Evolutionary conservation across 306 rosid species (phyloP).

Genomic region (Quercus variabilis): DNA sequence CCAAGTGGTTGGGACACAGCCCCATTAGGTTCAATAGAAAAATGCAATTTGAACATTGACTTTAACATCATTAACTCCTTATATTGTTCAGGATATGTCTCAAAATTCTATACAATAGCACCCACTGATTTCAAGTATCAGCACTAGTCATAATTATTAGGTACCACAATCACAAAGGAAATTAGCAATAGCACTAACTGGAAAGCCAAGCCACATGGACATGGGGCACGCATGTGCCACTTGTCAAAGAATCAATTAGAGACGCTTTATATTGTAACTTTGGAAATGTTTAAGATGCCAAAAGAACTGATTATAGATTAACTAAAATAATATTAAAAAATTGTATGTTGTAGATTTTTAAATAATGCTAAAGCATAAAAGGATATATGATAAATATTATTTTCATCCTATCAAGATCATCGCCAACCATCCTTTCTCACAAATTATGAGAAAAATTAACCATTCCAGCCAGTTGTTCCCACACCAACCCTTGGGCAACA

Average conservation of each 20-base stretch:
- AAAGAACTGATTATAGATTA: not conserved
- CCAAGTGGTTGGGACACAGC: not conserved
- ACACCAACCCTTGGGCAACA: too few species aligned
- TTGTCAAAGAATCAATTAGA: not conserved
- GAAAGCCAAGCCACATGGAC: not conserved
- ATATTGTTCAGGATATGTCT: not conserved
- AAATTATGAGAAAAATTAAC: too few species aligned
- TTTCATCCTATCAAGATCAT: too few species aligned
- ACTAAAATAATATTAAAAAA: not conserved
- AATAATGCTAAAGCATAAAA: not conserved
- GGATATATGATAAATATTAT: not conserved
- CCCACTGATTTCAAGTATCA: not conserved
- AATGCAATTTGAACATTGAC: not conserved
- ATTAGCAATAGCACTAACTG: not conserved
- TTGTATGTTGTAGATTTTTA: not conserved
- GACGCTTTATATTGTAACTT: not conserved
- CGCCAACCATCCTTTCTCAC: too few species aligned
- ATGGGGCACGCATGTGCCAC: not conserved
- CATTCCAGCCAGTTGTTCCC: too few species aligned
- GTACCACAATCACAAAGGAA: not conserved
- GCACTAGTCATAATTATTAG: not conserved
- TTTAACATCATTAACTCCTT: not conserved
- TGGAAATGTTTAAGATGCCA: not conserved
- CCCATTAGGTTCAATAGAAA: not conserved
- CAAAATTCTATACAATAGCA: not conserved